These are phyloP conservation scores for Fragosphaeria purpurea DNA, from an alignment of 2,329 filamentous ascomycete genomes.

Conservation along the genomic window DNA sequence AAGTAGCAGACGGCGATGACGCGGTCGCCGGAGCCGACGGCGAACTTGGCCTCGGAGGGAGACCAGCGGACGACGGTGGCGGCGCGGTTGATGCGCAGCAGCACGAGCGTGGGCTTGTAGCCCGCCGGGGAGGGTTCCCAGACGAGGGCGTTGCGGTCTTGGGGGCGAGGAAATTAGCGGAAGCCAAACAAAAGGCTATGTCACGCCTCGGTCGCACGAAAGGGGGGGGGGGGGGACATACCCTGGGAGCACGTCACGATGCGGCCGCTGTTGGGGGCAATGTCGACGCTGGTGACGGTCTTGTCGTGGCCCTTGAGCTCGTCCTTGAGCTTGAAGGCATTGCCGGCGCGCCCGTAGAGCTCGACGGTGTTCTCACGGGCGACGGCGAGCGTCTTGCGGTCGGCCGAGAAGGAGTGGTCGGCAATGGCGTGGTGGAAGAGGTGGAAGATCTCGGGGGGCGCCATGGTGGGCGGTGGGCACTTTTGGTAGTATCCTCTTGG, in stretches of 20 bases:
- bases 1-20: conserved; percentile 98
- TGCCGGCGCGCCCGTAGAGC: conserved; percentile 67
- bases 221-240: conserved; percentile 56
- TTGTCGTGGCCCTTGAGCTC: conserved; percentile 96
- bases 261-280: conserved; percentile 78
- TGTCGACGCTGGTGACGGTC: conserved; percentile 90
- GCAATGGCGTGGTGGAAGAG: conserved; percentile 94
- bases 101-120: conserved; percentile 94
- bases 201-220: conserved; percentile 41
- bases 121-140: conserved; percentile 90
- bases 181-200: conserved; percentile 56
- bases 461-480: conserved; percentile 45
- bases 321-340: conserved; percentile 73
- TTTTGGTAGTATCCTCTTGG: not conserved
- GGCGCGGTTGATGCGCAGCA: conserved; percentile 92
- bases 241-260: conserved; percentile 98
- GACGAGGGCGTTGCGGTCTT: conserved; percentile 94
- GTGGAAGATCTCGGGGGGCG: conserved; percentile 83
- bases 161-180: conserved; percentile 1
- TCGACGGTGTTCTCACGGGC: conserved; percentile 84
- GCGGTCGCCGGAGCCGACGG: conserved; percentile 88
- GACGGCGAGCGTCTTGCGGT: conserved; percentile 80
- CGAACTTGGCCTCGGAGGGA: conserved; percentile 93
- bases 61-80: conserved; percentile 97
- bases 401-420: conserved; percentile 95